Percentiles rank a stretch among this genome's conserved stretches.
Evolutionary conservation across 2,329 filamentous ascomycete genomes (phyloP).

Genomic region (Aspergillus caelatus): DNA sequence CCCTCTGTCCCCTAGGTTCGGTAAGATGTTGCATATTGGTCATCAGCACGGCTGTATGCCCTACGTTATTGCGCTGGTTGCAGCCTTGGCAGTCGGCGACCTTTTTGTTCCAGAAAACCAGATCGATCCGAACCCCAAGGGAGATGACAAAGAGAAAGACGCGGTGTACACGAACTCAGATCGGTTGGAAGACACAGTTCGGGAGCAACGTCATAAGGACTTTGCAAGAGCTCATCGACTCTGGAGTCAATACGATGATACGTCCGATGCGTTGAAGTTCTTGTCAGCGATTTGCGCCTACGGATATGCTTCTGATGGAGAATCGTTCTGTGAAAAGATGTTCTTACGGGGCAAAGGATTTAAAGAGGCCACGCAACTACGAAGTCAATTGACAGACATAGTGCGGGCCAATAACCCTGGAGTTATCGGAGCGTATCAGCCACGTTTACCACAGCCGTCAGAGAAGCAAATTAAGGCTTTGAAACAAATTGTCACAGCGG

Average conservation of each 20-base stretch:
- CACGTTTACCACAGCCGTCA: slow-evolving; percentile 61
- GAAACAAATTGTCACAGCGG: slow-evolving; percentile 88
- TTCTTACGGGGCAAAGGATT: slow-evolving; percentile 88
- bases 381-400: slow-evolving; percentile 79
- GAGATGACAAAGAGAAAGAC: slow-evolving; percentile 39
- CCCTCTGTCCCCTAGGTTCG: slow-evolving; percentile 85
- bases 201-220: slow-evolving; percentile 65
- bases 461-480: slow-evolving; percentile 74
- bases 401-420: slow-evolving; percentile 71
- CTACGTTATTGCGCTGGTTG: slow-evolving; percentile 85
- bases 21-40: slow-evolving; percentile 88
- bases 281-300: slow-evolving; percentile 88
- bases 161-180: slow-evolving; percentile 64
- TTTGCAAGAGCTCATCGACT: slow-evolving; percentile 75
- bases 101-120: slow-evolving; percentile 83
- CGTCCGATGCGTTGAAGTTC: slow-evolving; percentile 85
- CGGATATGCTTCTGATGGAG: slow-evolving; percentile 67
- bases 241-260: slow-evolving; percentile 79
- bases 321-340: slow-evolving; percentile 76
- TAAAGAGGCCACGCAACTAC: slow-evolving; percentile 80
- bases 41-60: slow-evolving; percentile 79
- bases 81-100: slow-evolving; percentile 84
- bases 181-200: slow-evolving; percentile 70
- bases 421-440: slow-evolving; percentile 41
- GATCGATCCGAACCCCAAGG: slow-evolving; percentile 62